phyloP scores from a whole-genome alignment of 2,329 filamentous ascomycete genomes.

The Aspergillus ustus region DNA sequence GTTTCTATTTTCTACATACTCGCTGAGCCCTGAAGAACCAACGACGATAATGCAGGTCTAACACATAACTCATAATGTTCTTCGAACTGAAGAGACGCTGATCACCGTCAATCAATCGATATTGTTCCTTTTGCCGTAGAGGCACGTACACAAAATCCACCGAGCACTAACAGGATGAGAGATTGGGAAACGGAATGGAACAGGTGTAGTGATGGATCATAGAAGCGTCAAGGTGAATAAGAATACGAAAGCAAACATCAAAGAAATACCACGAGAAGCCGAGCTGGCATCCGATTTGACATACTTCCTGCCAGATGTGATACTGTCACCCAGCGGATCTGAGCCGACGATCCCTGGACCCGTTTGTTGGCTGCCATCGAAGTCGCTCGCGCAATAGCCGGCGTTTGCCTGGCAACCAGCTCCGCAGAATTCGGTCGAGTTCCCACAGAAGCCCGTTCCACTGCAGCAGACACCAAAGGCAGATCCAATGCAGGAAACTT shows the following conservation, averaged over 20 bases:
- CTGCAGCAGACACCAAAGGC: slow-evolving; percentile 41
- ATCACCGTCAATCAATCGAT: not conserved
- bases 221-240: slow-evolving; percentile 15
- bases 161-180: not conserved
- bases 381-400: slow-evolving; percentile 33
- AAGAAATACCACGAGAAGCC: not conserved
- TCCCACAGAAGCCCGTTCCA: slow-evolving; percentile 35
- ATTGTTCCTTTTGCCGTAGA: not conserved
- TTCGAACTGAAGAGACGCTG: not conserved
- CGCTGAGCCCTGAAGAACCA: slow-evolving; percentile 1
- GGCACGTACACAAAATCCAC: not conserved
- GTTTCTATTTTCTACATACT: not conserved
- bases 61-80: slow-evolving; percentile 1
- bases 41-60: slow-evolving; percentile 7
- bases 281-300: slow-evolving; percentile 20
- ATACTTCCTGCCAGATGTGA: slow-evolving; percentile 12
- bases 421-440: slow-evolving; percentile 36
- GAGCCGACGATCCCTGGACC: slow-evolving; percentile 10
- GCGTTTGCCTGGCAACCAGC: slow-evolving; percentile 35
- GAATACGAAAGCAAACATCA: slow-evolving; percentile 15
- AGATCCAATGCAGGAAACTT: slow-evolving; percentile 41
- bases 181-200: not conserved
- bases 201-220: not conserved
- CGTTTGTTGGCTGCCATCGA: slow-evolving; percentile 5
- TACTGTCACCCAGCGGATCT: slow-evolving; percentile 10